These are phyloP conservation scores for Cutaneotrichosporon arboriforme DNA, from an alignment of 1,284 basidiomycete genomes.

Conservation along the genomic window DNA sequence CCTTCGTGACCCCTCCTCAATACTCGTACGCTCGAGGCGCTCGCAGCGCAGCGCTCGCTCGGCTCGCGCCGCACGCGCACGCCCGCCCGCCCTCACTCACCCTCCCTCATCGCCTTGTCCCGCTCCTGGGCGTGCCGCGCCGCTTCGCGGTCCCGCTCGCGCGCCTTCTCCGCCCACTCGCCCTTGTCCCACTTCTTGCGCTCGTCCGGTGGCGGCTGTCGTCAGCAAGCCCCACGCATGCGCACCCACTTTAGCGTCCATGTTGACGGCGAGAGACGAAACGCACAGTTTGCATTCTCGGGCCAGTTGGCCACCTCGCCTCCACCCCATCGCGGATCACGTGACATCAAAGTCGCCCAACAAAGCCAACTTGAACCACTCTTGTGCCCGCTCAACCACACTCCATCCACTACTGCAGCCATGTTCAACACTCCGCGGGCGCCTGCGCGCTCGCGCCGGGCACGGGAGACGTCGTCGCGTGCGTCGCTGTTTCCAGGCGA, in stretches of 20 bases:
- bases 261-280: neutral
- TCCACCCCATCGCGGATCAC: neutral
- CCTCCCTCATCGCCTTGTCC: constrained; percentile 59
- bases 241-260: neutral
- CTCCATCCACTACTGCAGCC: neutral
- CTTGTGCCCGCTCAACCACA: neutral
- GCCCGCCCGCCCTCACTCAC: constrained; percentile 55
- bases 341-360: constrained; percentile 1
- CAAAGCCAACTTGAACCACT: neutral
- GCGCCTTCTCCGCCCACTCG: constrained; percentile 46
- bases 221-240: neutral
- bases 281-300: neutral
- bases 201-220: neutral
- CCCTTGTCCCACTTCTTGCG: constrained; percentile 47
- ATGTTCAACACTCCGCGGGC: constrained; percentile 6
- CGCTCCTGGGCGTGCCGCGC: constrained; percentile 41
- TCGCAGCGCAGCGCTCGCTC: no score
- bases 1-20: no score
- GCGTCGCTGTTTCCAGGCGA: neutral
- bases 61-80: no score
- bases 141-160: constrained; percentile 41
- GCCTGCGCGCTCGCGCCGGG: constrained; percentile 1
- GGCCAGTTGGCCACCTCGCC: neutral
- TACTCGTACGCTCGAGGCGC: no score
- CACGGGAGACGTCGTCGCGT: neutral